Evolutionary conservation across 208 protist genomes (phyloP).

Genomic region (Phytomonas sp.): DNA sequence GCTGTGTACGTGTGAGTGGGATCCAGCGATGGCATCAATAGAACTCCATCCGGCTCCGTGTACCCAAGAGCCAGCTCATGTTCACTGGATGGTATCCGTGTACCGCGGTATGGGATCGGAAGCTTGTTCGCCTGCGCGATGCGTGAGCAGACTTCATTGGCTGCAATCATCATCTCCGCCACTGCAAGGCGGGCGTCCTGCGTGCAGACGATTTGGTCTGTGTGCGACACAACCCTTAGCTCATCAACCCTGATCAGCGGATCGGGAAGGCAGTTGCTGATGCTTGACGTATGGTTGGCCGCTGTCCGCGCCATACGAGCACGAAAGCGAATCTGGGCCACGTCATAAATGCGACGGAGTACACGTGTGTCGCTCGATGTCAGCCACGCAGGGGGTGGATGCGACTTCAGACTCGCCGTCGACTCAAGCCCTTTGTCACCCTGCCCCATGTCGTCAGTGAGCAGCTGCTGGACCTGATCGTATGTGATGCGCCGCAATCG

Average conservation of each 20-base stretch:
- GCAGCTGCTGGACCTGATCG: constrained; percentile 64
- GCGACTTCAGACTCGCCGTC: neutral
- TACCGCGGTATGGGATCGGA: constrained; percentile 74
- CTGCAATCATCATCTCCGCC: constrained; percentile 88
- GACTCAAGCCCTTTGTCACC: neutral
- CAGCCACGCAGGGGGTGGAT: constrained; percentile 45
- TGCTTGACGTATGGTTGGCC: constrained; percentile 12
- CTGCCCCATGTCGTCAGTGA: constrained; percentile 8
- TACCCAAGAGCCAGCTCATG: constrained; percentile 62
- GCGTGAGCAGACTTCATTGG: constrained; percentile 86
- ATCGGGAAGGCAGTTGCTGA: constrained; percentile 62
- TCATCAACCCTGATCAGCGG: constrained; percentile 60
- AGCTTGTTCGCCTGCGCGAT: constrained; percentile 68
- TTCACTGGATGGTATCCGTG: constrained; percentile 59
- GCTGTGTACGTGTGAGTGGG: constrained; percentile 48
- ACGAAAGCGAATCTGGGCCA: constrained; percentile 30
- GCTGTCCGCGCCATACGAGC: constrained; percentile 30
- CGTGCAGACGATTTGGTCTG: constrained; percentile 72
- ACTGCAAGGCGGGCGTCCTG: constrained; percentile 74
- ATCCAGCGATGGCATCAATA: constrained; percentile 39
- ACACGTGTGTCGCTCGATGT: constrained; percentile 25
- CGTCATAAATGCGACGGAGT: constrained; percentile 49
- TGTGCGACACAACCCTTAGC: constrained; percentile 48
- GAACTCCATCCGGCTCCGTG: constrained; percentile 55
- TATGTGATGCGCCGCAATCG: constrained; percentile 83